Evolutionary conservation across 352 stramenopile genomes (phyloP), one percentile per base, ranked within the genome.

Genomic region (Phytophthora cactorum): DNA sequence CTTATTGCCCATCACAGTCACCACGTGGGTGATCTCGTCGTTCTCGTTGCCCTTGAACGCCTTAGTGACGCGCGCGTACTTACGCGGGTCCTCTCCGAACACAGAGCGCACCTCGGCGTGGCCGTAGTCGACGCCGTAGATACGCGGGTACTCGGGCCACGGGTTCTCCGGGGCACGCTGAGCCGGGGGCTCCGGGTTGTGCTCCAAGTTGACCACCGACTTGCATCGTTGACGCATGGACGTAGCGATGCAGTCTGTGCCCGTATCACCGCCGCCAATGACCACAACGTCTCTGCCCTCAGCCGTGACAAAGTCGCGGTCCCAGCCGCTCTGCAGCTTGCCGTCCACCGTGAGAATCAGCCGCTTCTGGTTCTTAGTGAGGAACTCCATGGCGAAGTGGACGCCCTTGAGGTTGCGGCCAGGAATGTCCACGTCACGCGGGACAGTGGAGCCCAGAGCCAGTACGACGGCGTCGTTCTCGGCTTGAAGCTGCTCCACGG

Each of bases 201-300:
- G 88, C 74, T 99, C 97, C 63, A 99, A 90, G 80, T 99, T 99
- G 39, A 97, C 90, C 34, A 99, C 90, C 36, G 89, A 98, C 72
- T 98, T 98, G 89, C 96, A 99, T 17, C 93, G 88, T 52, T 98
- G 92, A 31, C 97, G 93, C 95, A 99, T 98, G 36, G 94, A 98
- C 39, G 97, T 99, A 36, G 96, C 97, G 77, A 99, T 99, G 82
- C 97, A 99, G 83, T 99, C 97, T 31, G 97, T 99, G 56, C 96
- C 97, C 9, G 97, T 99, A 66, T 98, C 92, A 65, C 97, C 97
- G 50, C 97, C 97, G 52, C 97, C 97, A 86, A 99, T 99, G 0
- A 99, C 96, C 39, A 99, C 97, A 0, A 99, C 97, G 75, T 99
- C 93, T 78, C 98, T 98, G 63, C 97, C 97, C 70, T 98, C 96